Base-by-base conservation (phyloP, 441 rosid species). In the Corymbia citriodora region DNA sequence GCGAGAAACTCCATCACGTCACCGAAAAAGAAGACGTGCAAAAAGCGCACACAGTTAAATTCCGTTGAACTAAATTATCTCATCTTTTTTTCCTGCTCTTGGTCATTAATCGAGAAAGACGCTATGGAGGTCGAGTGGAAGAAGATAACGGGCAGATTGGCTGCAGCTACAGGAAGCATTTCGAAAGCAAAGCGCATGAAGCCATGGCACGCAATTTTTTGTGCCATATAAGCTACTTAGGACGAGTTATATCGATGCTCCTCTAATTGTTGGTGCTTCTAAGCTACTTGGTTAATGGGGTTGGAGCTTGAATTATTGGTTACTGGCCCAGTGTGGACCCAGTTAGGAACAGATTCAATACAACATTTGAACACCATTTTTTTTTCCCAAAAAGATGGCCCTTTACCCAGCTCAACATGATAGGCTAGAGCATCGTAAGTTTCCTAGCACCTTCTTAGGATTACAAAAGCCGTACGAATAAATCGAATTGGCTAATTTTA, bases 131-230 rank as follows among this genome's bases (percentile, higher is more conserved):
- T 2, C 79, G 5, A 17, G 45, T 31, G 79, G 79, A 31, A 31
- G 23, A 0, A 70, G 49, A 19, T 36, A 6, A 18, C 1, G 8
- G 49, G 1, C 49, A 72, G 5, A 70, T 70, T 33, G 81, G 27
- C 1, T 3, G 49, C 2, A 3, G 48, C 27, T 18, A 33, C 27
- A 36, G 15, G 49, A 18, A 72, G 27, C 49, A 3, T 18, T 36
- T 72, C 14, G 27, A 72, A 18, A 36, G 49, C 2, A 0, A 48
- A 72, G 8, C 14, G 10, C 14, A 13, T 0, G 0, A 0, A 33
- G 48, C 25, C 13, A 33, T 33, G 3, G 14, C 48, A 17, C 48
- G 6, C 81, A 68, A 68, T 31, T 31, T 1, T 2, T 40, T 4
- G 45, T 40, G 45, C 45, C 45, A 40, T 40, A 40, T 40, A 40